These are phyloP conservation scores for Buxus sempervirens DNA, from an alignment of 164 flowering plant genomes.

Conservation along the genomic window DNA sequence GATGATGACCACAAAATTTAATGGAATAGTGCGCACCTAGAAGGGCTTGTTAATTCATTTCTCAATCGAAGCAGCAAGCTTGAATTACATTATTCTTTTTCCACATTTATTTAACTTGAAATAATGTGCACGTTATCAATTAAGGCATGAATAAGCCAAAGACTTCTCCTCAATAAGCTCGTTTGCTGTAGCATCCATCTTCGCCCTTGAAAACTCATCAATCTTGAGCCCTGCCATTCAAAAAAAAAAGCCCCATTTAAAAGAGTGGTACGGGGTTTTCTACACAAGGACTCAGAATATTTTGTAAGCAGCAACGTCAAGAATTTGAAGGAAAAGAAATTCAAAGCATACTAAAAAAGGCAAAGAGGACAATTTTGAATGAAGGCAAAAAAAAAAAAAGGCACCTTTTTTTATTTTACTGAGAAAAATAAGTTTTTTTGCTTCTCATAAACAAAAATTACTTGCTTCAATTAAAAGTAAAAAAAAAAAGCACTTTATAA, in stretches of 20 bases:
- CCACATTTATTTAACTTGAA: not conserved
- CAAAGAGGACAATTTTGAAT: too few species aligned
- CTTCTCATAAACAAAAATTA: too few species aligned
- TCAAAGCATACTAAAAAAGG: too few species aligned
- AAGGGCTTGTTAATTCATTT: not conserved
- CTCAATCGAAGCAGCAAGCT: not conserved
- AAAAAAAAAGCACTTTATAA: too few species aligned
- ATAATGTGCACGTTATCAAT: constrained; percentile 12
- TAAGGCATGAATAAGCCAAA: constrained; percentile 71
- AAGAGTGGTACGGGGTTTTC: not conserved
- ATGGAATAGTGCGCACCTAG: too few species aligned
- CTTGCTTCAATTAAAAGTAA: too few species aligned
- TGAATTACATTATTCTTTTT: not conserved
- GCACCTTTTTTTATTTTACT: too few species aligned
- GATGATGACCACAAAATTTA: too few species aligned
- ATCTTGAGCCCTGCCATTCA: constrained; percentile 62
- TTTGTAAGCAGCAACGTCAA: too few species aligned
- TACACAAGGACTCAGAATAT: not conserved
- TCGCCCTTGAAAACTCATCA: constrained; percentile 65
- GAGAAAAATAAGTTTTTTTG: too few species aligned
- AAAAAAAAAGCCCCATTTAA: not conserved
- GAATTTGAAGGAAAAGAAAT: too few species aligned
- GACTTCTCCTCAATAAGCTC: constrained; percentile 76
- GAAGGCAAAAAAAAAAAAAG: too few species aligned
- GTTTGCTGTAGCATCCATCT: constrained; percentile 70